Evolutionary conservation across 2,329 filamentous ascomycete species (phyloP), one percentile per base, ranked within the genome.

Genomic region (Diaporthe ilicicola): DNA sequence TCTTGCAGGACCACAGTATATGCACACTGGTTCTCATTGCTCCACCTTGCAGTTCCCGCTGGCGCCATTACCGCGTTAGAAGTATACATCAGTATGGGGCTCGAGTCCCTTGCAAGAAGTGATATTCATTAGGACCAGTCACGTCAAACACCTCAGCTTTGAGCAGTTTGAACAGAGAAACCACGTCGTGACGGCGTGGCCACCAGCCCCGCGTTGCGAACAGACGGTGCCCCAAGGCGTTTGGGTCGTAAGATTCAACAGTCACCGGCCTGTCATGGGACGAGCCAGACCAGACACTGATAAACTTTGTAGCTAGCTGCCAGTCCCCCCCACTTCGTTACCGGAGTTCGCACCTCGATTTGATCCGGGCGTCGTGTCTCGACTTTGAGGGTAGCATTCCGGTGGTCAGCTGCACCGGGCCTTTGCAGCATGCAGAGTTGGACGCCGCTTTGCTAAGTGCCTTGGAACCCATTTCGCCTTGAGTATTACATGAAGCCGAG

Each of bases 101-200:
- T 48, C 24, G 42, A 51, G 44, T 34, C 56, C 13, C 9, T 24
- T 22, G 46, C 13, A 56, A 48, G 37, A 29, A 32, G 64, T 67
- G 69, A 67, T 68, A 61, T 62, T 68, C 64, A 68, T 68, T 62
- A n/a, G 42, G 42, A 48, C 12, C 59, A 44, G 13, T 27, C 59
- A 48, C 19, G 27, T 48, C 59, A 62, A 34, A 62, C 59, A 17
- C n/a, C 37, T 15, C 42, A 46, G 27, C 59, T 24, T 22, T 17
- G 59, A 48, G 6, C 32, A 5, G 9, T 34, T 46, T 22, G 29
- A 37, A 29, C 27, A 64, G 13, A n/a, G 8, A 19, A 42, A 64
- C 29, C 59, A 64, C 27, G 12, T n/a, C 24, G 19, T 34, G 42
- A 48, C 29, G 44, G 32, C 44, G 37, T 50, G 59, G 37, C 22